Evolutionary conservation across 176 grass and related monocot species (phyloP).

Genomic region (Bromus sterilis): DNA sequence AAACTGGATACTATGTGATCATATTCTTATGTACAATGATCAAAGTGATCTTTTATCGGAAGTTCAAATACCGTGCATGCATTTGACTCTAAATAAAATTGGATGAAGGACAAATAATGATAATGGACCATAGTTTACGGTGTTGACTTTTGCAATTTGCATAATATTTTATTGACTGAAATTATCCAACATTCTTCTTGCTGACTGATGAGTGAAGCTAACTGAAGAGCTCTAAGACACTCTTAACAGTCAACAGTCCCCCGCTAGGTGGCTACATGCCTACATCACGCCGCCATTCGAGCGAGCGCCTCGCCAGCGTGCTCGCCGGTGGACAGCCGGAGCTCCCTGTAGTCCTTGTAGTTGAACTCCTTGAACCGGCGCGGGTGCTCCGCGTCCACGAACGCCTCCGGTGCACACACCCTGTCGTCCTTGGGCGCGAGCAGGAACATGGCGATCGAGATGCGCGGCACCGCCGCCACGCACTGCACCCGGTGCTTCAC

Average conservation of each 20-base stretch:
- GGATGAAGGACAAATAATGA: no score
- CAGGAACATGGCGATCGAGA: constrained; percentile 78
- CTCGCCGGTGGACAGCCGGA: constrained; percentile 44
- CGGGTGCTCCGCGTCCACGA: background rate
- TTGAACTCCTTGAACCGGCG: background rate
- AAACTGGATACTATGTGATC: no score
- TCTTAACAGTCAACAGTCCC: background rate
- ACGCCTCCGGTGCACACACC: constrained; percentile 39
- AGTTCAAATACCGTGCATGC: no score
- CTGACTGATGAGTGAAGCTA: no score
- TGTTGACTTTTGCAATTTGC: no score
- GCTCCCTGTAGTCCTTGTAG: constrained; percentile 8
- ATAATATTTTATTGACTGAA: no score
- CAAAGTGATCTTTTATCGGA: no score
- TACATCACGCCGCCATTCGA: background rate
- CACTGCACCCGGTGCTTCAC: constrained; percentile 75
- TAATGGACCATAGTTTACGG: no score
- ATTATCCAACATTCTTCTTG: no score
- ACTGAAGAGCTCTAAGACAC: background rate
- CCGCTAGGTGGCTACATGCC: background rate
- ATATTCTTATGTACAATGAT: no score
- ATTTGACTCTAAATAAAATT: no score
- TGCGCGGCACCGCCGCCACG: constrained; percentile 45
- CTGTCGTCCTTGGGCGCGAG: constrained; percentile 66
- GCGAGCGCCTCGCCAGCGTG: constrained; percentile 59